Evolutionary conservation across 306 rosid genomes (phyloP).

Genomic region (Medicago ruthenica): DNA sequence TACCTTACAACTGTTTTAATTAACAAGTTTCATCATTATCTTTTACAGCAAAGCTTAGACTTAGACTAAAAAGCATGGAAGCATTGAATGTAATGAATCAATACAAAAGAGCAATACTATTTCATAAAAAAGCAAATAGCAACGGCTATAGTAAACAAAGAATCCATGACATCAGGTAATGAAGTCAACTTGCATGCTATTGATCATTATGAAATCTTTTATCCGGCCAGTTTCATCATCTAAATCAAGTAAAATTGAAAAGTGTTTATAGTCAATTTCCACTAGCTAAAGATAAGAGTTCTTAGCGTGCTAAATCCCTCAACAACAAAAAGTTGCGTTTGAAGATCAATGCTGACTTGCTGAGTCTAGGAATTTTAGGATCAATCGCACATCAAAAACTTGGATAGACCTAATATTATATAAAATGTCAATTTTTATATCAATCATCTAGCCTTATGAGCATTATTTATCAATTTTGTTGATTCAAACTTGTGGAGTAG

Average conservation of each 20-base stretch:
- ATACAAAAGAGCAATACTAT: background rate
- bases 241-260: background rate
- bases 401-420: too few species aligned
- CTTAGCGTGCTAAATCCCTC: background rate
- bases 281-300: background rate
- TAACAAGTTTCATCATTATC: background rate
- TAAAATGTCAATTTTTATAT: too few species aligned
- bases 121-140: background rate
- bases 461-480: too few species aligned
- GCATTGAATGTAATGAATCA: background rate
- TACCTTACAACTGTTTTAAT: background rate
- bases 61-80: background rate
- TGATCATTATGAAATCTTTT: background rate
- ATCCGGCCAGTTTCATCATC: background rate
- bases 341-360: too few species aligned
- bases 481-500: too few species aligned
- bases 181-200: conserved; percentile 2
- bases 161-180: background rate
- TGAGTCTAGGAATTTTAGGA: background rate
- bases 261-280: background rate
- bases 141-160: background rate
- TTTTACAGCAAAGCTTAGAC: background rate
- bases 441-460: too few species aligned
- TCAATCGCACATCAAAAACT: too few species aligned
- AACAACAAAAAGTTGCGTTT: background rate